Conservation (phyloP, 768 basidiomycete genomes). For the Chalciporus sphaerocephalus region DNA sequence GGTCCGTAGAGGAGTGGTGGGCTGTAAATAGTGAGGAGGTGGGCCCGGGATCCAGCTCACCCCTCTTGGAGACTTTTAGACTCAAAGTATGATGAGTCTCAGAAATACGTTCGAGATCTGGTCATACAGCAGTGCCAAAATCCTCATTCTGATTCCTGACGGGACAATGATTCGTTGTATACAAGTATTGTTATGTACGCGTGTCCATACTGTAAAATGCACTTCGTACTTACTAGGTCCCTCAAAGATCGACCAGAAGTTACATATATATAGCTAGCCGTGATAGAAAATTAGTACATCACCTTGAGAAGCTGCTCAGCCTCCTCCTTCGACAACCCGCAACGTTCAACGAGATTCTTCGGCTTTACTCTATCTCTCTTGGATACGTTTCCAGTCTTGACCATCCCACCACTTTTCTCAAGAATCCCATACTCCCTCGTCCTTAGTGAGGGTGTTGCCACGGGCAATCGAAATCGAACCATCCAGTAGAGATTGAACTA, state of each 20-base stretch:
- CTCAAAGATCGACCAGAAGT: background rate
- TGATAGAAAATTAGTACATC: conserved; percentile 1
- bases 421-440: conserved; percentile 18
- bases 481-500: conserved; percentile 18
- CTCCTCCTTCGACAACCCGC: conserved; percentile 16
- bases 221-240: background rate
- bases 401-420: conserved; percentile 18
- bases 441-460: conserved; percentile 12
- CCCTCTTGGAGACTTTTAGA: conserved; percentile 19
- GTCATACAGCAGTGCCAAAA: conserved; percentile 12
- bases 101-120: conserved; percentile 10
- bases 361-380: conserved; percentile 9
- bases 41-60: conserved; percentile 9
- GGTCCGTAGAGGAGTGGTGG: conserved; percentile 21
- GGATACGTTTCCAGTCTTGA: conserved; percentile 5
- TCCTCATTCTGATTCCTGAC: conserved; percentile 2
- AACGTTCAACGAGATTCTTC: conserved; percentile 14
- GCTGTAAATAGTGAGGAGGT: conserved; percentile 12
- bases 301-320: conserved; percentile 15
- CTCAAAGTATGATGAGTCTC: conserved; percentile 16
- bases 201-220: conserved; percentile 1
- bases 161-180: background rate
- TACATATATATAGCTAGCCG: background rate
- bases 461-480: conserved; percentile 19
- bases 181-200: background rate